phyloP scores from a whole-genome alignment of 2,329 filamentous ascomycete genomes.

The Penicillium sp. region DNA sequence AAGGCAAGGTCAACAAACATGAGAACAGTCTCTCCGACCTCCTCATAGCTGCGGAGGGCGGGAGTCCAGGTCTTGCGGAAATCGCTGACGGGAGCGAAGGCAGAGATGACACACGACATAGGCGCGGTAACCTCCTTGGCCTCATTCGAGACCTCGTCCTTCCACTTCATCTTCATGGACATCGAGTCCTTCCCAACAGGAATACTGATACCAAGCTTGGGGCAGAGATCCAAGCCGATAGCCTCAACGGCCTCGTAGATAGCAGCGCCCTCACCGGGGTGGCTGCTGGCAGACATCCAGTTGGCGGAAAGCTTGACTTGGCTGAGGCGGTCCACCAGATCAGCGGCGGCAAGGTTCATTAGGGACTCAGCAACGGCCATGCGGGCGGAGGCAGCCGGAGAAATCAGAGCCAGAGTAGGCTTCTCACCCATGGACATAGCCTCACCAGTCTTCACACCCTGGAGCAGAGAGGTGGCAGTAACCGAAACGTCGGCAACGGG shows the following conservation, averaged over 20 bases:
- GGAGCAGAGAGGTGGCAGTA: constrained; percentile 76
- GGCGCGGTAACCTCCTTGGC: constrained; percentile 87
- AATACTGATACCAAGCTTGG: constrained; percentile 85
- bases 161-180: constrained; percentile 98
- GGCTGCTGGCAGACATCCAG: constrained; percentile 97
- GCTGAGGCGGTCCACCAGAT: constrained; percentile 69
- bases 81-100: constrained; percentile 81
- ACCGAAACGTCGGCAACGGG: constrained; percentile 94
- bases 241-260: constrained; percentile 93
- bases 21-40: constrained; percentile 84
- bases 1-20: constrained; percentile 88
- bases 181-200: constrained; percentile 98
- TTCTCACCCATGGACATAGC: constrained; percentile 98
- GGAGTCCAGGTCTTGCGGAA: constrained; percentile 92
- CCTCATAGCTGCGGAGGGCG: constrained; percentile 75
- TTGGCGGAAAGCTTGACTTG: constrained; percentile 90
- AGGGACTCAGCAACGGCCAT: constrained; percentile 96
- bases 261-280: constrained; percentile 87
- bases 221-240: constrained; percentile 89
- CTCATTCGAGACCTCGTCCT: constrained; percentile 64
- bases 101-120: constrained; percentile 85
- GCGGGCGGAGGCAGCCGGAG: constrained; percentile 81
- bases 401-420: constrained; percentile 84
- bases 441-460: constrained; percentile 76
- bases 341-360: constrained; percentile 85